These are phyloP conservation scores for Nematodospora valgi DNA, from an alignment of 805 yeast species.

Conservation along the genomic window DNA sequence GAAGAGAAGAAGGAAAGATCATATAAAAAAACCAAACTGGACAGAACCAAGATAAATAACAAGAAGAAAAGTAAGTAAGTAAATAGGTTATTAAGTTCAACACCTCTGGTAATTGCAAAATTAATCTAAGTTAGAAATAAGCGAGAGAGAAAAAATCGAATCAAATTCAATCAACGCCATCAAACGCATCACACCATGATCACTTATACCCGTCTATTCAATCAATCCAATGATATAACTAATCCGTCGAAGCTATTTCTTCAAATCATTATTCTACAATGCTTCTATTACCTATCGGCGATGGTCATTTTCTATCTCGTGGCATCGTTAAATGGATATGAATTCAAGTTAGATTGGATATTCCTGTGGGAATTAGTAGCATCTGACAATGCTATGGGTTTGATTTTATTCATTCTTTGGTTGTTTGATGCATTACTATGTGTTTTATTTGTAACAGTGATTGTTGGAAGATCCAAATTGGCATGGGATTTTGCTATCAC, in stretches of 20 bases:
- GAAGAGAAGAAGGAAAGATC: constrained; percentile 52
- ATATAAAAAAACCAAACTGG: constrained; percentile 4
- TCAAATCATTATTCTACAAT: constrained; percentile 77
- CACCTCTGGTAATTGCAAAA: too few species aligned
- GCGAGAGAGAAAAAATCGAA: too few species aligned
- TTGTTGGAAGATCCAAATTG: constrained; percentile 88
- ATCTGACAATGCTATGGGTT: constrained; percentile 74
- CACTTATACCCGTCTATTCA: constrained; percentile 21
- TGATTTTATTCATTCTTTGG: constrained; percentile 75
- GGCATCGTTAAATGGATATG: constrained; percentile 67
- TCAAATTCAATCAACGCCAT: too few species aligned
- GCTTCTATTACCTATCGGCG: constrained; percentile 76
- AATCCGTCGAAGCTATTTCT: constrained; percentile 33
- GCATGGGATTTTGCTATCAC: constrained; percentile 98
- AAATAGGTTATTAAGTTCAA: background rate
- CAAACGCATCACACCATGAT: background rate
- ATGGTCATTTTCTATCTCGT: constrained; percentile 59
- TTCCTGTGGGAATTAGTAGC: constrained; percentile 78
- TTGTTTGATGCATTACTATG: constrained; percentile 77
- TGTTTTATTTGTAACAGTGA: constrained; percentile 77
- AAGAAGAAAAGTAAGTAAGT: constrained; percentile 4
- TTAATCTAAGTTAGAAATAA: too few species aligned
- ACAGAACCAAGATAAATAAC: constrained; percentile 2
- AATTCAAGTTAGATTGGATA: constrained; percentile 64
- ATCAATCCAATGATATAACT: constrained; percentile 24